Base-by-base conservation (phyloP, 2,329 filamentous ascomycete species). In the Chrysoporthe austroafricana region DNA sequence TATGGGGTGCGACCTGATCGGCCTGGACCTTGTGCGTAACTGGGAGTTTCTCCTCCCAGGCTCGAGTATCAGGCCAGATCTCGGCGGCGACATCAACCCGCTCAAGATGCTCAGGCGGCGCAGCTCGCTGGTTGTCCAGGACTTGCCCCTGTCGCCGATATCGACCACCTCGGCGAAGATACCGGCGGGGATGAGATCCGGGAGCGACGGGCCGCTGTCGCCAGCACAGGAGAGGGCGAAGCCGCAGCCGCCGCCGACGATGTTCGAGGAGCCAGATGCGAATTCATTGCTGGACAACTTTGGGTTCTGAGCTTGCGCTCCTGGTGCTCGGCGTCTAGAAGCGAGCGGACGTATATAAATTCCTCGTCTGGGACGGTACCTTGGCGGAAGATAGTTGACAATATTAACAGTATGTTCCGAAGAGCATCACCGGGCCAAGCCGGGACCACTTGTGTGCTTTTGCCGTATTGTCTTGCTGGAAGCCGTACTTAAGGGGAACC, bases 1-100 rank as follows among this genome's bases (percentile, higher is more conserved):
- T 9, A 97, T 96, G 94, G 95, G 96, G 3, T 97, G 96, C 75
- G 95, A 97, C 77, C 79, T 97, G 9, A 85, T 98, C 0, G 96
- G 94, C 0, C 82, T 98, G 4, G 93, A 96, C 73, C 82, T 98
- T 6, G 91, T 96, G 16, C 87, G 89, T 42, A 92, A 91, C 71
- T 96, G 93, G 93, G 89, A 93, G 74, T 96, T 96, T 77, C 81
- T 92, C 48, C 83, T 84, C n/a, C 81, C 82, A 3, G 75, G 77
- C 1, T 74, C 75, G 9, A 73, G 67, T 50, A 71, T 66, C 65
- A 73, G 74, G 16, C 74, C 75, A 1, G 79, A 76, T 1, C 76
- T 84, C 46, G 82, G 79, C 44, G 82, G 83, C 46, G 84, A 84
- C 56, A 57, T 86, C 50, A 89, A 93, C 73, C 90, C 90, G 2